phyloP scores from a whole-genome alignment of 1,284 basidiomycete species.

The Calocybe gambosa region DNA sequence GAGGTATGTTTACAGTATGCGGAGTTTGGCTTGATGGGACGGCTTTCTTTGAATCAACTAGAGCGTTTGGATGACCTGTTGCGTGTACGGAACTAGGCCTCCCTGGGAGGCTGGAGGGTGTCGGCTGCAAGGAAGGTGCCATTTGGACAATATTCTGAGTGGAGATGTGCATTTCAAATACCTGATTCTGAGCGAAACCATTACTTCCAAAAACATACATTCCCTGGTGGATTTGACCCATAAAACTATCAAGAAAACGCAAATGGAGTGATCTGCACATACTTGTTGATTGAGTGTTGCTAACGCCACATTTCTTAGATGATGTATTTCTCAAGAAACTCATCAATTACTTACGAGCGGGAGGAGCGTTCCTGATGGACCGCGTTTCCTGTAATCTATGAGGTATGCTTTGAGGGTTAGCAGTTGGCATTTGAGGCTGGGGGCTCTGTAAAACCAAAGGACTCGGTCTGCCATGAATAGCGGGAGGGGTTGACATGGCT shows the following conservation, averaged over 20 bases:
- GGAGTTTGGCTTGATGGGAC: neutral
- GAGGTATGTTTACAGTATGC: conserved; percentile 7
- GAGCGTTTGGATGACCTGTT: neutral
- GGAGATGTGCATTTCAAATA: neutral
- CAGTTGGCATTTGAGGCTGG: neutral
- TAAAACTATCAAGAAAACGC: neutral
- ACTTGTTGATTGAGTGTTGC: conserved; percentile 5
- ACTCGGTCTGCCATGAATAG: neutral
- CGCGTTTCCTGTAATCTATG: neutral
- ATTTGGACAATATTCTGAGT: neutral
- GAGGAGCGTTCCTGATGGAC: neutral
- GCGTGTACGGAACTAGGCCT: neutral
- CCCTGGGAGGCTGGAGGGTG: neutral
- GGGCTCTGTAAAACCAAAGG: neutral
- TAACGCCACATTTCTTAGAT: neutral
- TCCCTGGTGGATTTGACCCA: neutral
- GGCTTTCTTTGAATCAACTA: conserved; percentile 4
- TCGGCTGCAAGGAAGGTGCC: neutral
- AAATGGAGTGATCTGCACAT: neutral
- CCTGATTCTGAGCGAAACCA: neutral
- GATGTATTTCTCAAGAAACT: neutral
- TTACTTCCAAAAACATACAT: neutral
- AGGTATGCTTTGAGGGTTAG: neutral
- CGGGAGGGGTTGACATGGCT: neutral
- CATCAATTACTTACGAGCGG: conserved; percentile 1